Base-by-base conservation (phyloP, 768 basidiomycete genomes). In the Podaxis sp. region DNA sequence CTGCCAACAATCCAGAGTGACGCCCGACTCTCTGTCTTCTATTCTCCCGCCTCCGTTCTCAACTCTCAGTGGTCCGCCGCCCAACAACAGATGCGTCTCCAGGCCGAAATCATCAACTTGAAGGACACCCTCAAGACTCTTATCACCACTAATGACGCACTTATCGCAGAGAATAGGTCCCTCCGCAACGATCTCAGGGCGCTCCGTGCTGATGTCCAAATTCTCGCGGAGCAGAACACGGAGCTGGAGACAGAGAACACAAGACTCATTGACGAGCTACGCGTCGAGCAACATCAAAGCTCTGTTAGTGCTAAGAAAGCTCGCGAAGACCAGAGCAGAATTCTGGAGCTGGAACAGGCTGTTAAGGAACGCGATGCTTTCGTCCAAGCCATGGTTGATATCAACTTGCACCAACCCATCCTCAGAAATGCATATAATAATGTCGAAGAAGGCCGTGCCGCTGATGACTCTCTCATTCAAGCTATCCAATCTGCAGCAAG, bases 401-500 rank as follows among this genome's bases (percentile, higher is more conserved):
- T 76, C 41, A 73, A 74, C 15, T 66, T 77, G 13, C 70, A 76
- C 55, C 71, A 73, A 2, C 70, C 72, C 36, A 70, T 76, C 8
- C 66, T 79, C 22, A 68, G 67, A 19, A 68, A 66, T 38, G 77
- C 76, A 7, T 69, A 71, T 47, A 65, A 63, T 19, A 63, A 70
- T 2, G 57, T 77, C 7, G 65, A 70, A 27, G 68, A 71, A 9
- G 78, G 77, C 24, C 67, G 68, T 22, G 65, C 71, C 41, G 67
- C 79, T 2, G 81, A 83, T 47, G 73, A 79, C 19, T 76, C 77
- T 2, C 68, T 85, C 27, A 72, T 81, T 22, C 68, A 77, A 13
- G 76, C 81, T 1, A 80, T 84, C 62, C 74, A 73, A 62, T 71
- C 73, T 50, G 81, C 82, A 6, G 74, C 78, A 40, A 66, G 75